phyloP scores from a whole-genome alignment of 192 early-diverging fungal species.

The Funneliformis mosseae region DNA sequence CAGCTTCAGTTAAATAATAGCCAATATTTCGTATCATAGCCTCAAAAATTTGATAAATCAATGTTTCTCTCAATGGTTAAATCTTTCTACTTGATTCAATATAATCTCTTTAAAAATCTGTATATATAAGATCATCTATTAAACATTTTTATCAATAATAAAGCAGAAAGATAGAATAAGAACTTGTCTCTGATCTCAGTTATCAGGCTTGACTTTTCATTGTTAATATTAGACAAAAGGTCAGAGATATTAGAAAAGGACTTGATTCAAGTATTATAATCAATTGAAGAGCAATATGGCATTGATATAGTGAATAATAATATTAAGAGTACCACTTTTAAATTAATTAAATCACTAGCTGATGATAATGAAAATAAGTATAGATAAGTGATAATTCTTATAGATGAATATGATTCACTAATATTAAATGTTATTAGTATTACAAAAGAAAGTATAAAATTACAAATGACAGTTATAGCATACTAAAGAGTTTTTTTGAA shows the following conservation, averaged over 20 bases:
- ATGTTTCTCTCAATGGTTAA: neutral
- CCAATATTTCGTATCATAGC: neutral
- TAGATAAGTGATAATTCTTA: neutral
- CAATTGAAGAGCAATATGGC: neutral
- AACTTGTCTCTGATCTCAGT: neutral
- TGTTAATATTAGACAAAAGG: neutral
- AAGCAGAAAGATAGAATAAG: neutral
- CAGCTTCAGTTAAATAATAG: neutral
- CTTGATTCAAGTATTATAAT: neutral
- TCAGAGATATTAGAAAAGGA: neutral
- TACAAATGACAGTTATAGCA: neutral
- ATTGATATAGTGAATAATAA: neutral
- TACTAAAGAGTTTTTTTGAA: neutral
- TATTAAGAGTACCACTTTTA: neutral
- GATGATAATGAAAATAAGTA: neutral
- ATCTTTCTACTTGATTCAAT: neutral
- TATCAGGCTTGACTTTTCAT: neutral
- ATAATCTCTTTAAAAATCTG: neutral
- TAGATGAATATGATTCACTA: slow-evolving; percentile 9
- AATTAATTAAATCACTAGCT: neutral
- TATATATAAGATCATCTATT: neutral
- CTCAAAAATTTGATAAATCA: neutral
- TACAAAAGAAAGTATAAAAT: neutral
- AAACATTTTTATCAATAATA: neutral
- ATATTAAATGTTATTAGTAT: neutral